A percentile compares a stretch with the other conserved stretches of the same genome.
These are phyloP conservation scores for Clavulina sp. DNA, from an alignment of 768 basidiomycete genomes.

Conservation along the genomic window DNA sequence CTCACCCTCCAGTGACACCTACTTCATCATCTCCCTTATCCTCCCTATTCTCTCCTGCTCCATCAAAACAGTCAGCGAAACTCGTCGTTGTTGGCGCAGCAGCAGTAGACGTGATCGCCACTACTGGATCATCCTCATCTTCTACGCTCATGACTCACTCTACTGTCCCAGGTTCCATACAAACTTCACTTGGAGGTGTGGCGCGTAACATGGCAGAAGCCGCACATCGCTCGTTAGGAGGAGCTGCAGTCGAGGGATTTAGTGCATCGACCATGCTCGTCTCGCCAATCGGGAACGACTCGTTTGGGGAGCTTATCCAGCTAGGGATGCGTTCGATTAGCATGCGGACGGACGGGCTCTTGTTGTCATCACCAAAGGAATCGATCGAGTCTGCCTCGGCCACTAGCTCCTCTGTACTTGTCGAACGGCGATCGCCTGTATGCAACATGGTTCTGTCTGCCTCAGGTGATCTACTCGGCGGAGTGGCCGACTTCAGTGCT, in stretches of 20 bases:
- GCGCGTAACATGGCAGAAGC: slow-evolving; percentile 93
- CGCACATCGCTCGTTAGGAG: slow-evolving; percentile 57
- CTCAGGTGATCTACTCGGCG: slow-evolving; percentile 54
- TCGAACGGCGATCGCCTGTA: slow-evolving; percentile 43
- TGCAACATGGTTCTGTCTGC: slow-evolving; percentile 74
- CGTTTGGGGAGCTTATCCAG: slow-evolving; percentile 50
- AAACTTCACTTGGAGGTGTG: slow-evolving; percentile 69
- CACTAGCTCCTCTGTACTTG: not conserved
- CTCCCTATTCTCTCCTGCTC: not conserved
- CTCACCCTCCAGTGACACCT: not conserved
- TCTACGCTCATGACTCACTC: slow-evolving; percentile 33
- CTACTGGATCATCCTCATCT: slow-evolving; percentile 19
- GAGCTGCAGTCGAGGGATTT: too few relatives aligned
- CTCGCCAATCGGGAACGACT: slow-evolving; percentile 59
- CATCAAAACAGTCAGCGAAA: slow-evolving; percentile 8
- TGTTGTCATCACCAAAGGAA: too few relatives aligned
- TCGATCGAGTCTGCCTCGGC: too few relatives aligned
- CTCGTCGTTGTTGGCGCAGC: slow-evolving; percentile 70
- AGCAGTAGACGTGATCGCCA: slow-evolving; percentile 75
- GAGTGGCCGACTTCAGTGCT: slow-evolving; percentile 77
- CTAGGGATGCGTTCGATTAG: slow-evolving; percentile 42
- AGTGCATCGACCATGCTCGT: slow-evolving; percentile 37
- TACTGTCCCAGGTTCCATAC: slow-evolving; percentile 64
- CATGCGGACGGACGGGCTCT: slow-evolving; percentile 67
- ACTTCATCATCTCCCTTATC: not conserved